Evolutionary conservation across 208 protist species (phyloP).

Genomic region (Trypanosoma cruzi): DNA sequence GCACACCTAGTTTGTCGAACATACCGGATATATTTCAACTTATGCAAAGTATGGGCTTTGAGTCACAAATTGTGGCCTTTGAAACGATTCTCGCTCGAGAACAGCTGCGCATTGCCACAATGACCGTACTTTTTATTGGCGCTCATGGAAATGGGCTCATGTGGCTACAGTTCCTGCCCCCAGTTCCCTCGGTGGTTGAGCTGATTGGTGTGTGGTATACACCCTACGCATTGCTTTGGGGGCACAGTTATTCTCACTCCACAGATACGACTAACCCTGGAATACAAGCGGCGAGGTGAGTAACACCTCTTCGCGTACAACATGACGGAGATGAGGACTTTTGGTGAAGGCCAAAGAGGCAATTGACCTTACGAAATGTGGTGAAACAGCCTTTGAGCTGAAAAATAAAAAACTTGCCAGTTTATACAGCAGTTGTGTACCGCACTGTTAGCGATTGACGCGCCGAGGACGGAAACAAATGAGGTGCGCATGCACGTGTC

Average conservation of each 20-base stretch:
- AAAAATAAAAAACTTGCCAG: constrained; percentile 19
- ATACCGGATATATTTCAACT: constrained; percentile 29
- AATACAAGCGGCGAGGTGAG: constrained; percentile 23
- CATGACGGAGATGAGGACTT: constrained; percentile 24
- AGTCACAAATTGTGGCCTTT: constrained; percentile 30
- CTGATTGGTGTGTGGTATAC: constrained; percentile 40
- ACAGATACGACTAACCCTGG: constrained; percentile 24
- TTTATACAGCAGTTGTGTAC: constrained; percentile 21
- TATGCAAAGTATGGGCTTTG: constrained; percentile 20
- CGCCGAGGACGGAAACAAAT: neutral
- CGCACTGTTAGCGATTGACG: constrained; percentile 17
- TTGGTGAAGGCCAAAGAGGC: constrained; percentile 24
- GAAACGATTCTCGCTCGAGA: constrained; percentile 35
- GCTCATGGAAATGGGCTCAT: constrained; percentile 42
- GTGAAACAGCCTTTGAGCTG: constrained; percentile 6
- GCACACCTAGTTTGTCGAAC: constrained; percentile 28
- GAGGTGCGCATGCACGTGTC: no score
- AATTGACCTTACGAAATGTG: constrained; percentile 30
- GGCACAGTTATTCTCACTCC: constrained; percentile 33
- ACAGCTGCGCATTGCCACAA: constrained; percentile 29
- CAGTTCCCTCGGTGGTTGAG: constrained; percentile 30
- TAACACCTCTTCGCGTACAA: constrained; percentile 34
- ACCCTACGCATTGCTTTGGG: constrained; percentile 35
- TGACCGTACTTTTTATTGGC: constrained; percentile 33
- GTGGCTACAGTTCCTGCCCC: constrained; percentile 35